Percentiles rank a stretch among this genome's conserved stretches.
Evolutionary conservation across 2,329 filamentous ascomycete genomes (phyloP).

Genomic region (Nakataea oryzae): DNA sequence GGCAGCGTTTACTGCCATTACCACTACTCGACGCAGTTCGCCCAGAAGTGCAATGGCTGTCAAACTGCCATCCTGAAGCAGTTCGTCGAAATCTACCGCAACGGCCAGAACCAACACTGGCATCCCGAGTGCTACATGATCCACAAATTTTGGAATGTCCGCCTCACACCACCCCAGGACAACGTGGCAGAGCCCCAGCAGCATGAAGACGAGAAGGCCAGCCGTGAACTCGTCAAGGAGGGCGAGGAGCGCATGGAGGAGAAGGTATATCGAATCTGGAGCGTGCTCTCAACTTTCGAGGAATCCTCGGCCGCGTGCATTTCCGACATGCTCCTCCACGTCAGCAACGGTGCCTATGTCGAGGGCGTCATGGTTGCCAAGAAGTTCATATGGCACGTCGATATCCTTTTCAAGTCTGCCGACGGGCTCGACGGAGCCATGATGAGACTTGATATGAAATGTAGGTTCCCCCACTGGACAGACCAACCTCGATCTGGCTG

Average conservation of each 20-base stretch:
- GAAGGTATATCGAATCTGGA: conserved; percentile 98
- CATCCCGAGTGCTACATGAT: conserved; percentile 99
- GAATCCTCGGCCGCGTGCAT: conserved; percentile 97
- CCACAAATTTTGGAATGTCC: conserved; percentile 99
- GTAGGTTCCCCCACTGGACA: conserved; percentile 34
- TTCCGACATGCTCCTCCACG: conserved; percentile 96
- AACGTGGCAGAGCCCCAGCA: conserved; percentile 14
- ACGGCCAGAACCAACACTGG: conserved; percentile 98
- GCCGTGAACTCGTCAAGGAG: conserved; percentile 65
- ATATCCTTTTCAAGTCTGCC: conserved; percentile 80
- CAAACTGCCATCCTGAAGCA: conserved; percentile 97
- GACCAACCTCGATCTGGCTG: background rate
- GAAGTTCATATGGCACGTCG: conserved; percentile 92
- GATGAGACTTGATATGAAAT: conserved; percentile 59
- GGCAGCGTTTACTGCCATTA: conserved; percentile 96
- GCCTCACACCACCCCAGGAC: conserved; percentile 56
- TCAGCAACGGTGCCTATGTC: conserved; percentile 93
- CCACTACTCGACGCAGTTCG: conserved; percentile 96
- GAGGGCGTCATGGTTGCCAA: conserved; percentile 92
- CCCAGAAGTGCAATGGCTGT: conserved; percentile 91
- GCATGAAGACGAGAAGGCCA: conserved; percentile 38
- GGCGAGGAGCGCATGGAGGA: conserved; percentile 94
- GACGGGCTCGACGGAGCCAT: conserved; percentile 75
- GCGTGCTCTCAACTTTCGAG: conserved; percentile 90
- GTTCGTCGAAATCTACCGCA: conserved; percentile 97